Conservation (phyloP, 2,329 filamentous ascomycete genomes). For the Mycosphaerella sp. region DNA sequence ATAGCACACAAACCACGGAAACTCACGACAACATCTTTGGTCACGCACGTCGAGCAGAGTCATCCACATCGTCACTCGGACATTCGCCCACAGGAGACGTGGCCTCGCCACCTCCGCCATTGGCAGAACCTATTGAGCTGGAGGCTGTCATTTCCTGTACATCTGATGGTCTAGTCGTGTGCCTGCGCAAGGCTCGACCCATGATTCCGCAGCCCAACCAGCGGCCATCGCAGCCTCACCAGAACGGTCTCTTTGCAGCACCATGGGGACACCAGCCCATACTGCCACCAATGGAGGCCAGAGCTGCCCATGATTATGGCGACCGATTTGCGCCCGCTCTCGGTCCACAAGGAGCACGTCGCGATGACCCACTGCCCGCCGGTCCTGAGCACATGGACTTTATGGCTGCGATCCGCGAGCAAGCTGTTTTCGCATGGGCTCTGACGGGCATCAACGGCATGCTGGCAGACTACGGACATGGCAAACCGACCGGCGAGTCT, state of each 20-base stretch:
- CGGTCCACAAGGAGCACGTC: constrained; percentile 30
- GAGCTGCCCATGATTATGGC: constrained; percentile 27
- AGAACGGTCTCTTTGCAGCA: constrained; percentile 67
- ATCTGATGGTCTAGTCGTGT: constrained; percentile 78
- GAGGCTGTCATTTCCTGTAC: constrained; percentile 90
- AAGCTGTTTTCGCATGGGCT: constrained; percentile 84
- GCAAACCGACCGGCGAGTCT: constrained; percentile 57
- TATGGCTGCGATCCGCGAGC: constrained; percentile 75
- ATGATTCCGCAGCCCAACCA: constrained; percentile 56
- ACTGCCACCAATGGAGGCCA: constrained; percentile 37
- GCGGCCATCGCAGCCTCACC: constrained; percentile 42
- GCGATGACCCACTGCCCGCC: constrained; percentile 39
- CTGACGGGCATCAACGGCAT: constrained; percentile 73
- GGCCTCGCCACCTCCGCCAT: constrained; percentile 18
- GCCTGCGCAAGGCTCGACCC: constrained; percentile 67
- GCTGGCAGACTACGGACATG: constrained; percentile 58
- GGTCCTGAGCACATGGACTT: constrained; percentile 54
- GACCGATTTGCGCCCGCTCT: constrained; percentile 35
- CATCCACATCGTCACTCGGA: constrained; percentile 32
- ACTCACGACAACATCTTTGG: constrained; percentile 44
- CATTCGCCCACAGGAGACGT: constrained; percentile 27
- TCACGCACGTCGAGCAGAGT: constrained; percentile 34
- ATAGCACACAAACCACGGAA: constrained; percentile 38
- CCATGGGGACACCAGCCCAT: constrained; percentile 71
- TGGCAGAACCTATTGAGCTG: constrained; percentile 55